phyloP scores from a whole-genome alignment of 208 protist species.

The Wallacemonas sp. region DNA sequence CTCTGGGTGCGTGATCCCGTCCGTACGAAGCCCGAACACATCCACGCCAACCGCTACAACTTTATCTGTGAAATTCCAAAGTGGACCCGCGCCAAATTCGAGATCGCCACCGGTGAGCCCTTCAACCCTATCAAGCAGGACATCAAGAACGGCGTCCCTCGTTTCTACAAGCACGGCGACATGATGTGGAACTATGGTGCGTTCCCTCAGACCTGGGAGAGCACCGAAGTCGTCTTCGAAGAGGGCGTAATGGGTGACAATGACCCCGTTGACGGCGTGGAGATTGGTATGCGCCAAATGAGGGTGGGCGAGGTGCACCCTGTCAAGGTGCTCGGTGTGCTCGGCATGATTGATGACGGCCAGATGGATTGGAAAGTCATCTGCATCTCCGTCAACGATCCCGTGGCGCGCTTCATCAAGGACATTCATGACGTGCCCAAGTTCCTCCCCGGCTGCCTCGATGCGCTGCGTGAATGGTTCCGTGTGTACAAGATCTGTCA shows the following conservation, averaged over 20 bases:
- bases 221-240: conserved; percentile 88
- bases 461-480: conserved; percentile 90
- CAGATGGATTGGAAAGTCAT: conserved; percentile 97
- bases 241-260: conserved; percentile 87
- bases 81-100: conserved; percentile 95
- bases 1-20: conserved; percentile 85
- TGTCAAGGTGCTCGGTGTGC: conserved; percentile 89
- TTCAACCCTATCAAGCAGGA: conserved; percentile 97
- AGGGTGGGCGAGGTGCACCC: conserved; percentile 78
- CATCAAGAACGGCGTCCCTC: conserved; percentile 95
- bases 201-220: conserved; percentile 96
- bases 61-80: conserved; percentile 95
- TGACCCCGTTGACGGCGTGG: conserved; percentile 91
- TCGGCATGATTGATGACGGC: conserved; percentile 94
- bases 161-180: conserved; percentile 96
- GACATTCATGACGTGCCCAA: conserved; percentile 90
- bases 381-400: conserved; percentile 90
- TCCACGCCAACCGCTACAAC: conserved; percentile 88
- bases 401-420: conserved; percentile 86
- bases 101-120: conserved; percentile 93
- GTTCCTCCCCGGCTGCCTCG: conserved; percentile 88
- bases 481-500: conserved; percentile 94
- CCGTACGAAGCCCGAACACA: conserved; percentile 80
- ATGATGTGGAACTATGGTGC: conserved; percentile 97
- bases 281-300: conserved; percentile 89